Evolutionary conservation across 768 basidiomycete species (phyloP), one percentile per base, ranked within the genome.

Genomic region (Dentipellis fragilis): DNA sequence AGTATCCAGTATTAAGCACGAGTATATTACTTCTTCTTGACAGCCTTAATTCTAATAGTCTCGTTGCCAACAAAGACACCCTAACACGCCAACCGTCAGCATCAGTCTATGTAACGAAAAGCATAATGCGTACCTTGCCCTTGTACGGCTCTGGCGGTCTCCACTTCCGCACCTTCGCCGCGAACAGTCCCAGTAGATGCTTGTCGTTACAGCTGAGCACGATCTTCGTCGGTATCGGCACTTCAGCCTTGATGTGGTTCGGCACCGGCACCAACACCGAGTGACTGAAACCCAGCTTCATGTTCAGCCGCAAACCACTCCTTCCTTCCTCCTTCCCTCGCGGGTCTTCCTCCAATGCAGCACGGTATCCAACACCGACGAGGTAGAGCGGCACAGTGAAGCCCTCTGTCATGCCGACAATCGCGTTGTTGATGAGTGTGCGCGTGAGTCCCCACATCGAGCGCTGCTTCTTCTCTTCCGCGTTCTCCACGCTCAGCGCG

Each of bases 121-220:
- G 21, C 2, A n/a, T 54, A 22, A 40, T 39, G 71, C 87, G 52
- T 65, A 95, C 93, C 80, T 97, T 97, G 67, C 93, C 95, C 72
- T 97, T 92, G 72, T 97, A 99, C 14, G 93, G 94, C 67, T 99
- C 95, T 19, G 95, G 95, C 62, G 85, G 86, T 63, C 95, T 80
- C 73, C 84, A 86, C 57, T 77, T 79, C 59, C 93, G 77, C 22
- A 98, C 84, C 60, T 83, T 80, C 5, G 94, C 92, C 0, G 93
- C 89, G 66, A 95, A 95, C 60, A 90, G 75, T 1, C 93, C 93
- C 56, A 99, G 68, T 49, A 77, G 71, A 63, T 96, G 88, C 69
- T 97, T 97, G 73, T 96, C 87, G 54, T 81, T 88, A 62, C 93
- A 92, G 19, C 73, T 78, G 22, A 98, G 70, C 34, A 84, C 68